Percentiles rank a stretch among this genome's conserved stretches.
Conservation (phyloP, 306 rosid species). For the Inga leiocalycina region DNA sequence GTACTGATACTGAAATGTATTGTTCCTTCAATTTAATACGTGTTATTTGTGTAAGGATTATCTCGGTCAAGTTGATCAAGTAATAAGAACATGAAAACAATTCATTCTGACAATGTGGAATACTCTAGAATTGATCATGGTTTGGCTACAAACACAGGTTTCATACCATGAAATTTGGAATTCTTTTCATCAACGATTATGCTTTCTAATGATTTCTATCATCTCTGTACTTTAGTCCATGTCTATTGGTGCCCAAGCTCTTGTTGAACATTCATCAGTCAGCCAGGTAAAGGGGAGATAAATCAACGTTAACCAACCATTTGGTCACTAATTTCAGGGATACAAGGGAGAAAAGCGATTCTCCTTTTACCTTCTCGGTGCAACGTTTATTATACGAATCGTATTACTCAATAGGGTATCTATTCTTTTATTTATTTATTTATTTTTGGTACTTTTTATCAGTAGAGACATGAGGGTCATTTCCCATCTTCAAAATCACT, state of each 20-base stretch:
- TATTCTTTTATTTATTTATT: no score
- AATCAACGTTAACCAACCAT: neutral
- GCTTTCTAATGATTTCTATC: constrained; percentile 11
- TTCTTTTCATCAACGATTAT: neutral
- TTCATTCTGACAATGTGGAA: neutral
- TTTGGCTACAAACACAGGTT: neutral
- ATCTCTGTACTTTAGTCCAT: neutral
- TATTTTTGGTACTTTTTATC: no score
- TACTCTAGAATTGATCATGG: neutral
- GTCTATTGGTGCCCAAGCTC: constrained; percentile 3
- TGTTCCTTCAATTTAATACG: neutral
- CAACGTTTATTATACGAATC: neutral
- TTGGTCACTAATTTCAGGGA: neutral
- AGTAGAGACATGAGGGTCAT: neutral
- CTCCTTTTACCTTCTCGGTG: neutral
- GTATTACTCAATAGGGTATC: neutral
- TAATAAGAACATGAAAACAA: neutral
- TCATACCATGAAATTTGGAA: neutral
- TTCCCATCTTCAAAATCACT: neutral
- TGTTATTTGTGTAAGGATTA: neutral
- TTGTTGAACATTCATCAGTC: neutral
- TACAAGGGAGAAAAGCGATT: neutral
- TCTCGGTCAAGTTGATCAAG: neutral
- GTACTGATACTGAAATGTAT: neutral
- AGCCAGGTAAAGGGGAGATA: neutral